Evolutionary conservation across 1,139 yeast species (phyloP).

Genomic region (Saccharomyces hybrid): DNA sequence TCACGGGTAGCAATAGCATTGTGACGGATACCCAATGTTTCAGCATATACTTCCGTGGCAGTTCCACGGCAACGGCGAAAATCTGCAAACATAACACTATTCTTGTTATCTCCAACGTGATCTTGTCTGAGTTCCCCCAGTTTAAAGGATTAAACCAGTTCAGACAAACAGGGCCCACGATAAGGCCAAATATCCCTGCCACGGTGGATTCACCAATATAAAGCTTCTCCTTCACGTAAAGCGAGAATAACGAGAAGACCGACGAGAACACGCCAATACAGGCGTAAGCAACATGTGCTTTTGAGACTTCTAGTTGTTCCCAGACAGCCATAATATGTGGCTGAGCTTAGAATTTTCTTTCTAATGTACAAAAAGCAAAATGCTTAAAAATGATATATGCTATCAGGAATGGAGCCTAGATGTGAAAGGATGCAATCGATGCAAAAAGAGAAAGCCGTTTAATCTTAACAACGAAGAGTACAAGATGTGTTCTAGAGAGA

Average conservation of each 20-base stretch:
- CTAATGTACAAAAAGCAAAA: neutral
- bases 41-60: slow-evolving; percentile 87
- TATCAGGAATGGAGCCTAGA: neutral
- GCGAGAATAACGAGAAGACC: slow-evolving; percentile 78
- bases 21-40: slow-evolving; percentile 83
- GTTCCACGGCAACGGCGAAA: slow-evolving; percentile 94
- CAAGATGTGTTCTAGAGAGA: neutral
- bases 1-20: slow-evolving; percentile 75
- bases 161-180: slow-evolving; percentile 88
- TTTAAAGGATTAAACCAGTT: slow-evolving; percentile 79
- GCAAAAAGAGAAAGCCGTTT: neutral
- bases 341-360: neutral
- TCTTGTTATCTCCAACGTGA: slow-evolving; percentile 83
- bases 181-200: slow-evolving; percentile 83
- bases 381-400: neutral
- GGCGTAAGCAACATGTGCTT: slow-evolving; percentile 86
- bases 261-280: slow-evolving; percentile 86
- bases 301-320: slow-evolving; percentile 38
- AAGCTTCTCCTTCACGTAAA: slow-evolving; percentile 79
- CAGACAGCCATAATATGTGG: slow-evolving; percentile 29
- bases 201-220: slow-evolving; percentile 96
- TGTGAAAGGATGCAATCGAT: neutral
- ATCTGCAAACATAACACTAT: slow-evolving; percentile 87
- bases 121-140: slow-evolving; percentile 87
- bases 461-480: neutral